Evolutionary conservation across 768 basidiomycete species (phyloP), one percentile per base, ranked within the genome.

Genomic region (Hysterangium stoloniferum): DNA sequence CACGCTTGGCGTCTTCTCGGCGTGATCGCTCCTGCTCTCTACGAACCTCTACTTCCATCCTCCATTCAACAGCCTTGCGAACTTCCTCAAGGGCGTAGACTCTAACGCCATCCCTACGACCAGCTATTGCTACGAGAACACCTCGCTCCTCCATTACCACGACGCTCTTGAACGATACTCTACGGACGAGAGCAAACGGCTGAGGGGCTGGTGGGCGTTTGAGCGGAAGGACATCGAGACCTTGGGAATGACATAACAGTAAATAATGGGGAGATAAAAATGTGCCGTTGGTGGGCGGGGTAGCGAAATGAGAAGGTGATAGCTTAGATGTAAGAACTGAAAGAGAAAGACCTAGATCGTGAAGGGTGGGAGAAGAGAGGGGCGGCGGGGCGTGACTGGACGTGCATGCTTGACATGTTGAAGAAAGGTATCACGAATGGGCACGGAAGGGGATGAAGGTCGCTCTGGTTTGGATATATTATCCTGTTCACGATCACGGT

Each of bases 61-160:
- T 76, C 88, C 87, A 91, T 64, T 92, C 89, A 5, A 92, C 81
- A 2, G 82, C 84, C 61, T 82, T 86, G 64, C 82, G 86, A 11
- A 92, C 78, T 59, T 92, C 89, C 52, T 91, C 88, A 13, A 92
- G 70, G 15, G 89, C 89, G 63, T 92, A 92, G 15, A 92, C 89
- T 31, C 89, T 77, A 37, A 92, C 88, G 3, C 89, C 88, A 55
- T 91, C 87, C 57, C 89, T 70, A 54, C 89, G 71, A 7, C 89
- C 89, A 13, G 90, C 90, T 54, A 92, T 89, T 11, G 89, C 88
- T 7, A 92, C 89, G n/a, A 92, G 68, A 0, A 92, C 87, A 6
- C 88, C 89, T 27, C 89, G 83, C 59, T 91, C 86, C 58, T 92
- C 89, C 89, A 92, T 92, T 12, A 92, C 84, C 1, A 92, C 85